phyloP scores from a whole-genome alignment of 2,329 filamentous ascomycete genomes.

The Fusarium sp. region DNA sequence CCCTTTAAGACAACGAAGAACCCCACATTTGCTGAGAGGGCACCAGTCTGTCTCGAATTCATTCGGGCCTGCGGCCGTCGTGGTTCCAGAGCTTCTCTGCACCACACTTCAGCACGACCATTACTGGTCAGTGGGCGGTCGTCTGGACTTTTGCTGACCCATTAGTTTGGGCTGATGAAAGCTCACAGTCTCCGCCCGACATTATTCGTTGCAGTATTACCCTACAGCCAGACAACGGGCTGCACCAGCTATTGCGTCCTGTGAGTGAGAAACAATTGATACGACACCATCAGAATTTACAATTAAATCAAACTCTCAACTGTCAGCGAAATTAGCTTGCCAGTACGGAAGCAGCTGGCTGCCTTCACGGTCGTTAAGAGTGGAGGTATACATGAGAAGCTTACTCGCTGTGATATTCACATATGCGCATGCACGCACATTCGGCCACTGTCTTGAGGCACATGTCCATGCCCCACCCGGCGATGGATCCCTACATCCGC shows the following conservation, averaged over 20 bases:
- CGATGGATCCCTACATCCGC: conserved; percentile 35
- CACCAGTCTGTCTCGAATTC: conserved; percentile 33
- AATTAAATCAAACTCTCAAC: background rate
- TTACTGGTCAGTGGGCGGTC: conserved; percentile 14
- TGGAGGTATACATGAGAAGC: background rate
- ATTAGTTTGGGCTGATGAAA: conserved; percentile 38
- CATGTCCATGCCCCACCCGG: conserved; percentile 28
- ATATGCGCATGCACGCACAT: conserved; percentile 6
- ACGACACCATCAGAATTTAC: conserved; percentile 11
- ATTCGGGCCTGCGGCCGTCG: conserved; percentile 34
- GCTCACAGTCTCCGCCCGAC: conserved; percentile 32
- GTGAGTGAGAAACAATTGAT: background rate
- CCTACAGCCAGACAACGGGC: conserved; percentile 10
- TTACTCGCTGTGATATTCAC: conserved; percentile 21
- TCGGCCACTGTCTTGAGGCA: conserved; percentile 20
- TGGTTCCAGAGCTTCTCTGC: conserved; percentile 40
- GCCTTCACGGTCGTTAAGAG: background rate
- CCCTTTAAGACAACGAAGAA: conserved; percentile 22
- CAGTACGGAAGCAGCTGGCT: background rate
- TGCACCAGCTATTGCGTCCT: background rate
- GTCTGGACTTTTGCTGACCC: conserved; percentile 22
- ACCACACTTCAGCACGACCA: conserved; percentile 27
- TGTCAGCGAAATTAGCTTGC: background rate
- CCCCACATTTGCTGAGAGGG: conserved; percentile 31
- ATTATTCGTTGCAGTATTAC: conserved; percentile 36